phyloP scores from a whole-genome alignment of 75 land plant species.

The Cryptomeria japonica region DNA sequence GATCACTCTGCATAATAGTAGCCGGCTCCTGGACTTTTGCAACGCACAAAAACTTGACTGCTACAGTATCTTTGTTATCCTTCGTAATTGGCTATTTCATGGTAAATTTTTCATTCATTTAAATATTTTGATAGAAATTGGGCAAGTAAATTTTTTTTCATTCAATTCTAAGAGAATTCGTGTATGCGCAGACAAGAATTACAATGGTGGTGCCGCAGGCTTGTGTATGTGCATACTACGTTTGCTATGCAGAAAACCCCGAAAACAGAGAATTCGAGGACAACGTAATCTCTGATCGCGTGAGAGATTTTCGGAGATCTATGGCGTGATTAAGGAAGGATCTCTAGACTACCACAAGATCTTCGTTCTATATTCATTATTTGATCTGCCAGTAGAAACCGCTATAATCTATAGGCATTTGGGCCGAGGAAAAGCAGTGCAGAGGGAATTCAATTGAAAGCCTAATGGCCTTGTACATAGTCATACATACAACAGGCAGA shows the following conservation, averaged over 20 bases:
- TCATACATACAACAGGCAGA: background rate
- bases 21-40: conserved; percentile 78
- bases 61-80: conserved; percentile 56
- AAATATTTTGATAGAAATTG: background rate
- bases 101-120: background rate
- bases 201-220: conserved; percentile 85
- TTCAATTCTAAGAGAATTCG: background rate
- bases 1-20: conserved; percentile 59
- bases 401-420: too few species aligned
- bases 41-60: conserved; percentile 45
- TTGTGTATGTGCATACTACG: conserved; percentile 79
- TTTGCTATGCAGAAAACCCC: conserved; percentile 84
- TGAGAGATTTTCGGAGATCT: background rate
- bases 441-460: too few species aligned
- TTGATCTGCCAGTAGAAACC: background rate
- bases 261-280: conserved; percentile 39
- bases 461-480: background rate
- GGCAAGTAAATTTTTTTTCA: background rate
- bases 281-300: conserved; percentile 42
- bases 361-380: background rate
- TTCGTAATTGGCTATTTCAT: conserved; percentile 57
- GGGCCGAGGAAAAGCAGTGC: too few species aligned
- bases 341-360: background rate
- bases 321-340: background rate
- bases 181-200: conserved; percentile 58